Percentiles rank a stretch among this genome's conserved stretches.
These are phyloP conservation scores for Penicillium sp. DNA, from an alignment of 2,329 filamentous ascomycete species.

Conservation along the genomic window DNA sequence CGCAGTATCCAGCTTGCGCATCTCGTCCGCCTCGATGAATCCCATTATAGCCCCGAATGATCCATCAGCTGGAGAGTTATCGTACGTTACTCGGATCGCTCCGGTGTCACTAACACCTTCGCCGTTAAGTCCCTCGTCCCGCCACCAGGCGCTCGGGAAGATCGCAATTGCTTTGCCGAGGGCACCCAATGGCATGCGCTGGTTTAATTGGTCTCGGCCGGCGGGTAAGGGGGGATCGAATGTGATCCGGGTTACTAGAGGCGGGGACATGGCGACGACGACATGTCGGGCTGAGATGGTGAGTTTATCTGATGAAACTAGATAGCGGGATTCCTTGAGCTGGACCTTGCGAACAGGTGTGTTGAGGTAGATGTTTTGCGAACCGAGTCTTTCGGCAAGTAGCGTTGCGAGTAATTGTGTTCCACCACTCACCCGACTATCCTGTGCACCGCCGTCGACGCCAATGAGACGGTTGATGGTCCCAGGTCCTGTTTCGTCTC, in stretches of 20 bases:
- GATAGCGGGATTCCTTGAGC: not conserved
- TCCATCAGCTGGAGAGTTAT: slow-evolving; percentile 22
- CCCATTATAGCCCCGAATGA: slow-evolving; percentile 29
- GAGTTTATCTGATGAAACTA: not conserved
- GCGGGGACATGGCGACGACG: slow-evolving; percentile 5
- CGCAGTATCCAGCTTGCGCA: slow-evolving; percentile 21
- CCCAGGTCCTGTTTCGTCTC: not conserved
- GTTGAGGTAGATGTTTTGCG: not conserved
- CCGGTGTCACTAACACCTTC: slow-evolving; percentile 22
- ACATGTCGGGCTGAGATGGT: slow-evolving; percentile 1
- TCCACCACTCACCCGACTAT: slow-evolving; percentile 2
- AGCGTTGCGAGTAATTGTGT: not conserved
- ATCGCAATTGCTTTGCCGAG: slow-evolving; percentile 15
- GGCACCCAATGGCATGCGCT: slow-evolving; percentile 18
- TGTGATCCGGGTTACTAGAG: not conserved
- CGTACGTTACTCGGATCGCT: slow-evolving; percentile 21
- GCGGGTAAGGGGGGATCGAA: slow-evolving; percentile 5
- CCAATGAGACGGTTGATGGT: slow-evolving; percentile 5
- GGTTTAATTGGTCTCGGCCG: slow-evolving; percentile 12
- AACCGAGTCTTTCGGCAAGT: not conserved
- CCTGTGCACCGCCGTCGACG: not conserved
- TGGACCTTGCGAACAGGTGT: slow-evolving; percentile 1
- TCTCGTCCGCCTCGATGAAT: slow-evolving; percentile 30
- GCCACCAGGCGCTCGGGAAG: slow-evolving; percentile 22
- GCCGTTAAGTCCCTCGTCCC: slow-evolving; percentile 20